phyloP scores from a whole-genome alignment of 106 monocot genomes.

The Chionographis japonica region DNA sequence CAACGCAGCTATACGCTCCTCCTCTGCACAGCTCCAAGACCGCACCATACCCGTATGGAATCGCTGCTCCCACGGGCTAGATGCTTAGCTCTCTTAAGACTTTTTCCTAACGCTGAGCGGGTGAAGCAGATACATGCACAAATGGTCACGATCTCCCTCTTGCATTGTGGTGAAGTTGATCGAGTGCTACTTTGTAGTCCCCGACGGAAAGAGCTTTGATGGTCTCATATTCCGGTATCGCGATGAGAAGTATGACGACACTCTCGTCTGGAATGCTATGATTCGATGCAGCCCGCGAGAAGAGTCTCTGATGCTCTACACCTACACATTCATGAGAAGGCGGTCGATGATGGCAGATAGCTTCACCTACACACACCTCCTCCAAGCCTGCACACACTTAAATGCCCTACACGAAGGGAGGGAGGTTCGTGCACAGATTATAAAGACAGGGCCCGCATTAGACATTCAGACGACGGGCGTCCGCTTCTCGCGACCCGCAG shows the following conservation, averaged over 20 bases:
- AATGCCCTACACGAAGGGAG: conserved; percentile 8
- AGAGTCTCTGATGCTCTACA: conserved; percentile 19
- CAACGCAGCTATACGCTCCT: conserved; percentile 23
- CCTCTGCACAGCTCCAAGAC: conserved; percentile 14
- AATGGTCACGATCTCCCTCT: conserved; percentile 21
- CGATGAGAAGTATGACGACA: background rate
- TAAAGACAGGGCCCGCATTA: conserved; percentile 14
- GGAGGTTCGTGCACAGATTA: conserved; percentile 11
- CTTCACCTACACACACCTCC: conserved; percentile 9
- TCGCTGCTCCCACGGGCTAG: conserved; percentile 12
- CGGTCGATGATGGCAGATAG: background rate
- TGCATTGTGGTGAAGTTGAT: conserved; percentile 15
- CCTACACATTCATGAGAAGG: conserved; percentile 1
- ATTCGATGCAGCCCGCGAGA: conserved; percentile 10
- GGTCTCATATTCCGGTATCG: conserved; percentile 5
- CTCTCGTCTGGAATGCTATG: conserved; percentile 13
- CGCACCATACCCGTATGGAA: conserved; percentile 14
- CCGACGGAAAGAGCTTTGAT: background rate
- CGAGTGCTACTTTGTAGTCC: conserved; percentile 6
- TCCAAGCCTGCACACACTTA: conserved; percentile 22
- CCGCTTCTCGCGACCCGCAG: conserved; percentile 22
- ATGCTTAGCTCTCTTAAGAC: conserved; percentile 7
- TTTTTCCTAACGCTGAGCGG: conserved; percentile 9
- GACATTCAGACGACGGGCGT: conserved; percentile 25
- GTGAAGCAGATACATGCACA: conserved; percentile 35